Evolutionary conservation across 805 yeast genomes (phyloP), one percentile per base, ranked within the genome.

Genomic region (Nakazawaea holstii): DNA sequence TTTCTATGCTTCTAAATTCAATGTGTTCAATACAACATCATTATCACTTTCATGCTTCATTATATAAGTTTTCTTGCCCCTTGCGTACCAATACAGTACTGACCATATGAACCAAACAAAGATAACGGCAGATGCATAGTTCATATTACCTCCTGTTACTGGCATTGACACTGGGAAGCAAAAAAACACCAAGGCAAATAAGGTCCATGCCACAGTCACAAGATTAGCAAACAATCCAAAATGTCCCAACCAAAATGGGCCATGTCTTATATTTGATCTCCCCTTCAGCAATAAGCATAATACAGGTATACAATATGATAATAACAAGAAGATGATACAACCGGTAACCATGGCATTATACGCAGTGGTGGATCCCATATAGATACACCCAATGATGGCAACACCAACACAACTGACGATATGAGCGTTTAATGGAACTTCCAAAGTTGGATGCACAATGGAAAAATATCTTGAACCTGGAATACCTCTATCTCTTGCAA

Each of bases 151-250:
- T 32, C 71, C 73, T 2, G 72, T 68, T 2, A 74, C 89, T 2
- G 90, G 91, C 75, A 78, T 70, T 9, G 66, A 67, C 26, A 79
- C 65, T 29, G 91, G 90, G 68, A 84, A 77, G 39, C 80, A 78
- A 67, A 76, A 83, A 62, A 84, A 79, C 2, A 81, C 73, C 5
- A 77, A 51, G 6, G 82, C 74, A 56, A 84, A 84, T 0, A 73
- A 41, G 0, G 87, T 71, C 86, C 88, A 84, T 3, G 61, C 53
- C 4, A 82, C 49, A 13, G 77, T 66, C 2, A 82, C 74, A 24
- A 71, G 55, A 57, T 82, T 81, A 43, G 75, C 63, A 42, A 77
- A 52, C 1, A 66, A 55, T 1, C 88, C 88, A 47, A 77, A 42
- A 46, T 68, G 67, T 4, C 86, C 85, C 45, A 76, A 56, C 85